A percentile compares a stretch with the other conserved stretches of the same genome.
phyloP scores from a whole-genome alignment of 495 filamentous ascomycete species.

The Bathelium albidoporum region DNA sequence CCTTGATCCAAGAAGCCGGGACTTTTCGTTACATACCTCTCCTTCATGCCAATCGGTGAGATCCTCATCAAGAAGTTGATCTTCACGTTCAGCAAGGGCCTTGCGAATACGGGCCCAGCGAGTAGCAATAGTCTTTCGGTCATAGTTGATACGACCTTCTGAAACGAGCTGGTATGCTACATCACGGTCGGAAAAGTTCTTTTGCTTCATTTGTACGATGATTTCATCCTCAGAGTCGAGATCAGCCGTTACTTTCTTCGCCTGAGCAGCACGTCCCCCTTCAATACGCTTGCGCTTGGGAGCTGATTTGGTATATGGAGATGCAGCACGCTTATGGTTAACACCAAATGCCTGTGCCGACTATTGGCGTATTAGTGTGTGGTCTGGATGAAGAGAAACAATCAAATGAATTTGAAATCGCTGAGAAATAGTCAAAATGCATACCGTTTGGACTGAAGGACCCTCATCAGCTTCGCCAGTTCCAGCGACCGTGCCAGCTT shows the following conservation, averaged over 20 bases:
- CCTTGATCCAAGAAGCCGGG: too few species aligned
- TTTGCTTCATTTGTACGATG: constrained; percentile 29
- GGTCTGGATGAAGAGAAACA: not conserved
- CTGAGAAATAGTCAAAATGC: not conserved
- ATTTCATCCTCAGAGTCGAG: constrained; percentile 32
- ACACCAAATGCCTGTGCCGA: not conserved
- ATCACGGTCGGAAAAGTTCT: constrained; percentile 23
- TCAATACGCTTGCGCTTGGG: not conserved
- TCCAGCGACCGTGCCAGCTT: not conserved
- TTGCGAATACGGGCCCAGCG: constrained; percentile 29
- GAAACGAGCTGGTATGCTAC: constrained; percentile 25
- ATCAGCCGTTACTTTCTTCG: constrained; percentile 22
- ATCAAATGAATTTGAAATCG: too few species aligned
- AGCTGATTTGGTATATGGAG: not conserved
- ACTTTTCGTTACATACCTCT: constrained; percentile 30
- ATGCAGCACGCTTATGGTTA: not conserved
- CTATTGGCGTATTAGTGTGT: not conserved
- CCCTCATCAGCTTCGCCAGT: too few species aligned
- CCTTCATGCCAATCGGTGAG: constrained; percentile 30
- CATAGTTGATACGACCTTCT: constrained; percentile 26
- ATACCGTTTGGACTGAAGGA: not conserved
- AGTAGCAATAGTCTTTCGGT: constrained; percentile 31
- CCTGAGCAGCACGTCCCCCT: not conserved
- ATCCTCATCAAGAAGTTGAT: constrained; percentile 29
- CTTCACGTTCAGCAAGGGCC: constrained; percentile 22